These are phyloP conservation scores for Cadophora luteo-olivacea DNA, from an alignment of 2,329 filamentous ascomycete genomes.

Conservation along the genomic window DNA sequence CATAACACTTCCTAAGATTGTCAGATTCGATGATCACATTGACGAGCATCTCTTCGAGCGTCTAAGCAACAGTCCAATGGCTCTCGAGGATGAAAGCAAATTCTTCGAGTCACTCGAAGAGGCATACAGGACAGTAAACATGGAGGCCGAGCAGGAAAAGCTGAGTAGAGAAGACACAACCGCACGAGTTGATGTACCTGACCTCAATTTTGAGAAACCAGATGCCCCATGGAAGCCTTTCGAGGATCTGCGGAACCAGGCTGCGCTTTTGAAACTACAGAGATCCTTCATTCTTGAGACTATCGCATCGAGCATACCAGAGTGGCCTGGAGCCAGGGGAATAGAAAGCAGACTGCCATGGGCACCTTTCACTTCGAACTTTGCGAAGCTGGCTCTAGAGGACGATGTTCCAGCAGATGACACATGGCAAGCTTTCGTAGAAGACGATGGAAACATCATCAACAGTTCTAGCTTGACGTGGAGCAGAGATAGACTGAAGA, in stretches of 20 bases:
- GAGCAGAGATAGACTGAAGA: constrained; percentile 55
- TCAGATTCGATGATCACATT: constrained; percentile 40
- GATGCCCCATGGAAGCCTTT: constrained; percentile 53
- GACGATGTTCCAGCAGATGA: constrained; percentile 51
- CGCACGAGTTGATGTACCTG: constrained; percentile 54
- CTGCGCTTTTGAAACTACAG: constrained; percentile 43
- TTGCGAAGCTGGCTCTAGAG: constrained; percentile 47
- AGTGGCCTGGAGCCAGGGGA: constrained; percentile 50
- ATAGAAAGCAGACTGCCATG: constrained; percentile 52
- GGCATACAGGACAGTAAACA: constrained; percentile 32
- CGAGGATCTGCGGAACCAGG: constrained; percentile 24
- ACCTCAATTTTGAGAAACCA: constrained; percentile 51
- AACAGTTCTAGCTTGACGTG: constrained; percentile 52
- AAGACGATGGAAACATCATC: constrained; percentile 41
- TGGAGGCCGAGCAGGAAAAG: constrained; percentile 42
- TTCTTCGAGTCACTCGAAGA: constrained; percentile 40
- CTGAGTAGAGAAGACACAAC: constrained; percentile 46
- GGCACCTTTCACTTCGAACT: constrained; percentile 50
- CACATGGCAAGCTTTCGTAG: constrained; percentile 46
- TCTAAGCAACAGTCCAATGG: constrained; percentile 8
- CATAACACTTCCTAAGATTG: constrained; percentile 27
- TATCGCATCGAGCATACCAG: constrained; percentile 41
- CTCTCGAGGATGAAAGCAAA: constrained; percentile 26
- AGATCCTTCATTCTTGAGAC: constrained; percentile 38
- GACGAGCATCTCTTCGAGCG: constrained; percentile 35